phyloP scores from a whole-genome alignment of 2,329 filamentous ascomycete species.

The Thelonectria rubi region DNA sequence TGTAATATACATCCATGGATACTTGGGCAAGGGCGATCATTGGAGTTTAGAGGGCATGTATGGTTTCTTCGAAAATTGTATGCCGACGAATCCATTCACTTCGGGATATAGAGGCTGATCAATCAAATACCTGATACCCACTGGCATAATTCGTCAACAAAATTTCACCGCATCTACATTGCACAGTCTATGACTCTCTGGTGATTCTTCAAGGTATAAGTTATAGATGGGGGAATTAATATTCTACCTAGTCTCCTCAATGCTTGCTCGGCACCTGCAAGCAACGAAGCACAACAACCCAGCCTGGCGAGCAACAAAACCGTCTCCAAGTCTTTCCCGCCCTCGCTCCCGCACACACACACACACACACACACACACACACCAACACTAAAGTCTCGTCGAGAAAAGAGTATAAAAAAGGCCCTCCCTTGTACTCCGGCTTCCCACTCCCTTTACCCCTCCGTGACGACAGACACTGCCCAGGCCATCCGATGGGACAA shows the following conservation, averaged over 20 bases:
- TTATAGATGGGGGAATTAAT: constrained; percentile 32
- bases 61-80: neutral
- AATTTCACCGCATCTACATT: neutral
- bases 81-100: neutral
- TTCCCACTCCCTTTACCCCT: constrained; percentile 1
- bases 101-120: neutral
- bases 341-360: neutral
- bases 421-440: constrained; percentile 12
- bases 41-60: no score
- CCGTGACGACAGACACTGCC: neutral
- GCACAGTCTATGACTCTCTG: neutral
- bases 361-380: neutral
- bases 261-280: constrained; percentile 22
- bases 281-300: no score
- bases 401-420: constrained; percentile 2
- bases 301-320: constrained; percentile 22
- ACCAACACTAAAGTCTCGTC: neutral
- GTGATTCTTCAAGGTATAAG: neutral
- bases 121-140: neutral
- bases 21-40: no score
- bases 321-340: constrained; percentile 22
- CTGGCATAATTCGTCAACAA: neutral
- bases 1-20: no score
- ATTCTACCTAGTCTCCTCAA: constrained; percentile 41
- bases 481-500: constrained; percentile 4